These are phyloP conservation scores for Candida schatavii DNA, from an alignment of 805 yeast species.

Conservation along the genomic window DNA sequence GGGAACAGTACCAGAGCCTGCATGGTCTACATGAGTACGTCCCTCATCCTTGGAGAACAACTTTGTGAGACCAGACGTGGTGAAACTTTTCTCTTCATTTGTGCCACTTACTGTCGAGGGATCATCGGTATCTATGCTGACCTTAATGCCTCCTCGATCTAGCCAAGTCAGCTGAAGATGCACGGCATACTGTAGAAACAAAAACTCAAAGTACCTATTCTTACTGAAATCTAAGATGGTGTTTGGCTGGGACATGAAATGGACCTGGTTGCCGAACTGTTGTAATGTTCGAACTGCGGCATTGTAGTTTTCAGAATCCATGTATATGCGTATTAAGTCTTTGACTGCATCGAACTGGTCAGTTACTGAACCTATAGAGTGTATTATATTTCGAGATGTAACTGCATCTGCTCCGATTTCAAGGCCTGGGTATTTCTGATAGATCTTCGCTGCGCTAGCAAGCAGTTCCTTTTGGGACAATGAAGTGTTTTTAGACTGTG, in stretches of 20 bases:
- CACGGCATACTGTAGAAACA: constrained; percentile 23
- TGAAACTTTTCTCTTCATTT: not conserved
- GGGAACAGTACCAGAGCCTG: no score
- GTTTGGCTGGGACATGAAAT: constrained; percentile 23
- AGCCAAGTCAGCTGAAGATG: constrained; percentile 1
- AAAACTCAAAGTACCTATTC: constrained; percentile 27
- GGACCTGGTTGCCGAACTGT: constrained; percentile 15
- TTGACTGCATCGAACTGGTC: constrained; percentile 1
- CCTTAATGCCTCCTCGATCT: constrained; percentile 1
- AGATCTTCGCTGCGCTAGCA: not conserved
- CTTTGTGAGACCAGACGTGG: not conserved
- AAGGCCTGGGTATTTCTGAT: not conserved
- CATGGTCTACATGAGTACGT: no score
- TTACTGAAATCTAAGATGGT: constrained; percentile 12
- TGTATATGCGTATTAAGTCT: not conserved
- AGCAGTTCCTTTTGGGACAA: not conserved
- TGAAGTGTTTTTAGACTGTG: not conserved
- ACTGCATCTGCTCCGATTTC: not conserved
- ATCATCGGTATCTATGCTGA: not conserved
- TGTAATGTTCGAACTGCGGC: constrained; percentile 11
- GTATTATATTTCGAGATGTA: not conserved
- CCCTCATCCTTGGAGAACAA: not conserved
- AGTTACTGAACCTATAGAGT: not conserved
- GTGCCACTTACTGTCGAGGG: not conserved
- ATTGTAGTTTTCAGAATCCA: constrained; percentile 1